These are phyloP conservation scores for Ulvella scutata DNA, from an alignment of 139 green algal species.

Conservation along the genomic window DNA sequence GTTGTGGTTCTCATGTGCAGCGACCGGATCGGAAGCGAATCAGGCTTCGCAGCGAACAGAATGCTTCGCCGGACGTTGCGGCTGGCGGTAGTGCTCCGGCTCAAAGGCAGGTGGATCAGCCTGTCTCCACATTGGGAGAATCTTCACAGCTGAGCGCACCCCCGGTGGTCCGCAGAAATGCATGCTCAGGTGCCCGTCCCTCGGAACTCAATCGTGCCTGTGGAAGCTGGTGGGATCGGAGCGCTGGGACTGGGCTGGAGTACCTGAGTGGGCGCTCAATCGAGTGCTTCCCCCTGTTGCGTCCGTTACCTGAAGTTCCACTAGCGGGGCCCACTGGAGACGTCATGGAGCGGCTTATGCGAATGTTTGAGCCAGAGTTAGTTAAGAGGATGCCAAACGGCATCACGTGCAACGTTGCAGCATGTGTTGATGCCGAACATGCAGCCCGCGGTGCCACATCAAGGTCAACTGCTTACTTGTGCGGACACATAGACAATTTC, in stretches of 20 bases:
- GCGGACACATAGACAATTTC: background rate
- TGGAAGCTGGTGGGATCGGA: background rate
- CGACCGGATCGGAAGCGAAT: background rate
- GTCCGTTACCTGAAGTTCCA: background rate
- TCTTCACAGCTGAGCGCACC: background rate
- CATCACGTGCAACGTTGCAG: background rate
- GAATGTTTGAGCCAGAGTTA: background rate
- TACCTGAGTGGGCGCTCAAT: background rate
- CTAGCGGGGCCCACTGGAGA: background rate
- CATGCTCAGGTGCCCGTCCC: background rate
- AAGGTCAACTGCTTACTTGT: background rate
- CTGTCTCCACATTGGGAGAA: background rate
- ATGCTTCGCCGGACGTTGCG: background rate
- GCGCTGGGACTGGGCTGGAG: background rate
- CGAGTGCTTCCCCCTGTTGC: background rate
- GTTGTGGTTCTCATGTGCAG: too few relatives aligned
- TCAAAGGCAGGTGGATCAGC: background rate
- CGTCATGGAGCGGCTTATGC: background rate
- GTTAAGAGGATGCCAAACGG: background rate
- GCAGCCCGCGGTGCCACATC: background rate
- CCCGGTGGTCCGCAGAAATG: background rate
- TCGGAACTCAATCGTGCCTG: background rate
- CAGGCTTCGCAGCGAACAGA: background rate
- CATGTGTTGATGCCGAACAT: background rate
- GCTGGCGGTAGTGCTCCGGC: background rate